These are phyloP conservation scores for Aspergillus baeticus DNA, from an alignment of 495 filamentous ascomycete species.

Conservation along the genomic window DNA sequence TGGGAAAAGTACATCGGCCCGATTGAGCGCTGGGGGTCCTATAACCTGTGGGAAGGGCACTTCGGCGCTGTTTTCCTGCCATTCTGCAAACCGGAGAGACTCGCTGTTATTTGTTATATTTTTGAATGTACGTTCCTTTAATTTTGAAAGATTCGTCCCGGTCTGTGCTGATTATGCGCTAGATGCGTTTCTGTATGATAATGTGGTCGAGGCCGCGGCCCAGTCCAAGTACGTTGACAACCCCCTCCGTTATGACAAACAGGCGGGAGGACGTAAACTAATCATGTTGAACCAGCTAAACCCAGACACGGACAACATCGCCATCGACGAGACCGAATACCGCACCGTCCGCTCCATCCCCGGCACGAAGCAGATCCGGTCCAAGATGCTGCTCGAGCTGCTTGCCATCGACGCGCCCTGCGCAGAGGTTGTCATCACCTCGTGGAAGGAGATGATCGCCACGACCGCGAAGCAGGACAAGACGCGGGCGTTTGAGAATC, in stretches of 20 bases:
- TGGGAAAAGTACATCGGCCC: conserved; percentile 22
- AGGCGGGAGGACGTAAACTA: no score
- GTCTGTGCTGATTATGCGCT: not conserved
- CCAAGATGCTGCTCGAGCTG: conserved; percentile 27
- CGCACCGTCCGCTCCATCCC: conserved; percentile 22
- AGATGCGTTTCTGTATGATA: conserved; percentile 27
- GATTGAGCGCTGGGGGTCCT: conserved; percentile 25
- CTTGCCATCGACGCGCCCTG: conserved; percentile 20
- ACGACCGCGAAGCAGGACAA: conserved; percentile 24
- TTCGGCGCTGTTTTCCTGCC: conserved; percentile 22
- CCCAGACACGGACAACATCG: conserved; percentile 16
- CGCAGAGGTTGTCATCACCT: conserved; percentile 20
- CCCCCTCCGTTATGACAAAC: not conserved
- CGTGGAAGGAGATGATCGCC: conserved; percentile 25
- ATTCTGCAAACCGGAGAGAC: conserved; percentile 20
- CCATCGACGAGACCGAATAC: conserved; percentile 23
- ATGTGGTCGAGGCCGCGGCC: conserved; percentile 24
- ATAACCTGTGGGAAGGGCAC: conserved; percentile 22
- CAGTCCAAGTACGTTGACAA: conserved; percentile 17
- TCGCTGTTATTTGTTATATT: conserved; percentile 20
- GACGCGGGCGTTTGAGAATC: conserved; percentile 14
- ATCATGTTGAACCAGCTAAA: conserved; percentile 13
- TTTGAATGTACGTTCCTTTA: conserved; percentile 23
- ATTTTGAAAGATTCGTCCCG: no score
- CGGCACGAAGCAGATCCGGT: conserved; percentile 27